A percentile compares a stretch with the other conserved stretches of the same genome.
These are phyloP conservation scores for Podila epigama DNA, from an alignment of 192 early-diverging fungal species.

Conservation along the genomic window DNA sequence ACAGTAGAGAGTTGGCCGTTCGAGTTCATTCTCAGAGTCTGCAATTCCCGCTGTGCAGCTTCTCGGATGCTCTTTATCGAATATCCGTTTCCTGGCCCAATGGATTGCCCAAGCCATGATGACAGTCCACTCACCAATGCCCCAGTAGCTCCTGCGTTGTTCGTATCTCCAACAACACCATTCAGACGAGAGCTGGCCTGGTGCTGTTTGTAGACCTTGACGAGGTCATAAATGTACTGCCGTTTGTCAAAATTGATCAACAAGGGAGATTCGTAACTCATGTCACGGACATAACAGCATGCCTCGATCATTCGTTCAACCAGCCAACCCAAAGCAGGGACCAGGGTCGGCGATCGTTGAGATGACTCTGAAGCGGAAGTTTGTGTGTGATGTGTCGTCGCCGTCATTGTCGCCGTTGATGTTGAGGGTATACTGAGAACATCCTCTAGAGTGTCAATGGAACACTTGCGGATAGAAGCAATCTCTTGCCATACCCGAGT, in stretches of 20 bases:
- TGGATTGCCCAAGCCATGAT: constrained; percentile 38
- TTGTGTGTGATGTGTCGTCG: neutral
- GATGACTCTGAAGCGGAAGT: neutral
- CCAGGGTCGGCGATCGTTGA: constrained; percentile 49
- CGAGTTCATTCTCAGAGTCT: constrained; percentile 7
- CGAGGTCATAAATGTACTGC: constrained; percentile 67
- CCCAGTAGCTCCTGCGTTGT: no score
- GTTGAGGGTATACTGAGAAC: constrained; percentile 19
- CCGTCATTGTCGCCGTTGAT: neutral
- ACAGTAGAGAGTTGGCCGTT: constrained; percentile 6
- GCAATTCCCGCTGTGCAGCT: constrained; percentile 37
- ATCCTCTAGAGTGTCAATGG: constrained; percentile 64
- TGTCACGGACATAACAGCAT: constrained; percentile 70
- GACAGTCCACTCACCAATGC: constrained; percentile 13
- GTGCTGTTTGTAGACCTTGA: constrained; percentile 42
- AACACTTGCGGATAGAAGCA: constrained; percentile 54
- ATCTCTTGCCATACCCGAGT: constrained; percentile 71
- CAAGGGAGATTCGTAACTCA: constrained; percentile 59
- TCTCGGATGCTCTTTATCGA: constrained; percentile 48
- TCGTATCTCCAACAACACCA: neutral
- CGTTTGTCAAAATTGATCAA: constrained; percentile 75
- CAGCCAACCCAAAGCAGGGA: constrained; percentile 77
- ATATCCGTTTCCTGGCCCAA: constrained; percentile 7
- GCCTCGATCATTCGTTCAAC: constrained; percentile 75
- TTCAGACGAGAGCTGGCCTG: neutral